Conservation (phyloP, 768 basidiomycete species). For the Suillus weaverae region DNA sequence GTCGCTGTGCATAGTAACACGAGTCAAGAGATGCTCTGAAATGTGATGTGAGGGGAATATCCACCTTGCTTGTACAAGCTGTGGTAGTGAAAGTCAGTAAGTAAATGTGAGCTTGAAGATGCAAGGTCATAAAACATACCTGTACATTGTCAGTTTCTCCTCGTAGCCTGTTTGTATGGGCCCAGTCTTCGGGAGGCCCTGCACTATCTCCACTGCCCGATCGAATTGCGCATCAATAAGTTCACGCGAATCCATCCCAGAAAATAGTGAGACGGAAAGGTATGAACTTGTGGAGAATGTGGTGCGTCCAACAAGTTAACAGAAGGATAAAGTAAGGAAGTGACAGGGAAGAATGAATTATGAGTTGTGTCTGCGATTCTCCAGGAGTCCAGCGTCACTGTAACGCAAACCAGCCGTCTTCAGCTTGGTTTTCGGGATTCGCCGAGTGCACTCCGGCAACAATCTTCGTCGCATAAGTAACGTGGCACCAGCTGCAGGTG, state of each 20-base stretch:
- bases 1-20: constrained; percentile 58
- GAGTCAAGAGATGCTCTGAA: constrained; percentile 7
- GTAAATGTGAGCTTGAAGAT: background rate
- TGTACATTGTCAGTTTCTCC: constrained; percentile 92
- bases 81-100: constrained; percentile 13
- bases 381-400: background rate
- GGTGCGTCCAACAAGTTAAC: background rate
- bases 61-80: constrained; percentile 94
- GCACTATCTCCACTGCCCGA: constrained; percentile 92
- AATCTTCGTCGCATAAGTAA: background rate
- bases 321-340: background rate
- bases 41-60: constrained; percentile 4
- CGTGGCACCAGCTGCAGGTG: too few species aligned
- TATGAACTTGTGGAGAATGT: background rate
- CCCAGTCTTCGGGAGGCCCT: constrained; percentile 88
- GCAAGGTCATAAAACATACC: constrained; percentile 42
- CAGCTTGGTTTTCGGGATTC: background rate
- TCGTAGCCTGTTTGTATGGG: constrained; percentile 96
- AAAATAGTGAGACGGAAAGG: background rate
- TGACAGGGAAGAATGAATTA: background rate
- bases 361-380: background rate
- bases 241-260: constrained; percentile 57
- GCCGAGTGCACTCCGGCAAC: background rate
- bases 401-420: background rate
- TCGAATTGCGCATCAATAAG: constrained; percentile 86